These are phyloP conservation scores for Nakaseomyces bracarensis DNA, from an alignment of 1,139 yeast species.

Conservation along the genomic window DNA sequence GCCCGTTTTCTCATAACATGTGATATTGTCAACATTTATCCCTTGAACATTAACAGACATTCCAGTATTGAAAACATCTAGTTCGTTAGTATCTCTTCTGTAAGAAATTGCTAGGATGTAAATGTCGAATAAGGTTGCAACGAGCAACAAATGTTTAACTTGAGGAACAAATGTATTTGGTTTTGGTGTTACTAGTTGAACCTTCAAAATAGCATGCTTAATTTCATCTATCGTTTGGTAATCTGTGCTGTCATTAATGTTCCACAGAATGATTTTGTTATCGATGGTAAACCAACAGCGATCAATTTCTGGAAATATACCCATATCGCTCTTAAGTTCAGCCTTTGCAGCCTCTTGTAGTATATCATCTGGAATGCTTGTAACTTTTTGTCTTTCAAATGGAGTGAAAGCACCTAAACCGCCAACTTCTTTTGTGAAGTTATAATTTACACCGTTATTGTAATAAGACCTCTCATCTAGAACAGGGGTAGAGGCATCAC, in stretches of 20 bases:
- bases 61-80: conserved; percentile 75
- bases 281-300: conserved; percentile 87
- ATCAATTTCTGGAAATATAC: conserved; percentile 71
- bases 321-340: conserved; percentile 66
- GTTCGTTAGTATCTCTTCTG: conserved; percentile 40
- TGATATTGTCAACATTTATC: conserved; percentile 57
- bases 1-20: conserved; percentile 53
- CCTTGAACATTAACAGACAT: conserved; percentile 77
- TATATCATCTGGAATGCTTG: conserved; percentile 75
- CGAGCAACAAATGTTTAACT: conserved; percentile 61
- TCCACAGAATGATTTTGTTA: conserved; percentile 78
- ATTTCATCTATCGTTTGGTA: conserved; percentile 78
- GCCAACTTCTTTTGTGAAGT: conserved; percentile 33
- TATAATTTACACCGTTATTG: conserved; percentile 38
- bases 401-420: conserved; percentile 53
- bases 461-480: conserved; percentile 36
- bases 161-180: conserved; percentile 70
- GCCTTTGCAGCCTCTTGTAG: conserved; percentile 63
- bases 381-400: conserved; percentile 61
- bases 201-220: conserved; percentile 67
- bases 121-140: conserved; percentile 75
- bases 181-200: conserved; percentile 71
- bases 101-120: conserved; percentile 69
- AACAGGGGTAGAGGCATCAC: conserved; percentile 36
- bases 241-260: conserved; percentile 52